A percentile compares a stretch with the other conserved stretches of the same genome.
Conservation (phyloP, 371 early-diverging fungal species). For the Mortierella sp. region DNA sequence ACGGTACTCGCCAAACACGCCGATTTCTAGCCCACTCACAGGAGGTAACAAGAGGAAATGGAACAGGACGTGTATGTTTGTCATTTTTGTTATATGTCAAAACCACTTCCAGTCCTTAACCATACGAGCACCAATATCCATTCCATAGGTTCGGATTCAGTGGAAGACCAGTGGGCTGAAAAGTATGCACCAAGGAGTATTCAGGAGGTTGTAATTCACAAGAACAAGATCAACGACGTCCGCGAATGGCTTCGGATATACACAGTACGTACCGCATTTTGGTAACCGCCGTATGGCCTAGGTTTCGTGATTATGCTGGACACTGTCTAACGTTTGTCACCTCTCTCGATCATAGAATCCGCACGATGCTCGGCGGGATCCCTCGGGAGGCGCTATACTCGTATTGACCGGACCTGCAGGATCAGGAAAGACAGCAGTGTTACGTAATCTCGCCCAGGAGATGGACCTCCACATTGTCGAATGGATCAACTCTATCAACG, state of each 20-base stretch:
- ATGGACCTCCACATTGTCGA: conserved; percentile 73
- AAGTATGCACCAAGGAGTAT: conserved; percentile 42
- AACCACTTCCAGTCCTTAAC: not conserved
- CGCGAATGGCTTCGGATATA: conserved; percentile 67
- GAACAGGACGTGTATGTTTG: not conserved
- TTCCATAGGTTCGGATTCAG: not conserved
- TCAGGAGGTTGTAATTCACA: conserved; percentile 70
- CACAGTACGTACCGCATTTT: conserved; percentile 26
- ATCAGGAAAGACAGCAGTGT: conserved; percentile 77
- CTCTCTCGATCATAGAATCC: conserved; percentile 8
- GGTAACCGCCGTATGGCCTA: not conserved
- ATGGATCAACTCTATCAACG: conserved; percentile 77
- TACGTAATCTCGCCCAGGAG: conserved; percentile 69
- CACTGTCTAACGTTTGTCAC: not conserved
- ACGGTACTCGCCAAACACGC: not conserved
- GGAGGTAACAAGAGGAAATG: not conserved
- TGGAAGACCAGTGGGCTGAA: conserved; percentile 42
- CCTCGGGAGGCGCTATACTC: conserved; percentile 58
- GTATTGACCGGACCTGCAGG: conserved; percentile 83
- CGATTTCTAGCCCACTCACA: not conserved
- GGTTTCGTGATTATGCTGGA: not conserved
- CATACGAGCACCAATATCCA: not conserved
- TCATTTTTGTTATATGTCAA: not conserved
- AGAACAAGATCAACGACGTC: conserved; percentile 66
- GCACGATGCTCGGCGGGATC: conserved; percentile 13